A percentile compares a stretch with the other conserved stretches of the same genome.
These are phyloP conservation scores for Talaromyces sp. DNA, from an alignment of 2,329 filamentous ascomycete species.

Conservation along the genomic window DNA sequence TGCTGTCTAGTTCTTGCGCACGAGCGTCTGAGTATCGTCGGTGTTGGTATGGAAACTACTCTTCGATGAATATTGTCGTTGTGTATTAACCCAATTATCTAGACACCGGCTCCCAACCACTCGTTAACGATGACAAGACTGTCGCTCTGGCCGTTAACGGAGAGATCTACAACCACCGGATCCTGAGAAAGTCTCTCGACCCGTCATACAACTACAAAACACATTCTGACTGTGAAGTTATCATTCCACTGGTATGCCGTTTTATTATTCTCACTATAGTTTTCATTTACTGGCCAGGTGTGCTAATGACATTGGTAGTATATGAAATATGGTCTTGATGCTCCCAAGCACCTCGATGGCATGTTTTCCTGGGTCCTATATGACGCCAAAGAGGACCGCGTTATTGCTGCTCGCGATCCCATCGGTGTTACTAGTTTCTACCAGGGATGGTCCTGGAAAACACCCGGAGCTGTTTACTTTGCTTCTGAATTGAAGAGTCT, in stretches of 20 bases:
- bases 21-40: constrained; percentile 95
- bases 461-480: constrained; percentile 85
- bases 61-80: background rate
- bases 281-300: background rate
- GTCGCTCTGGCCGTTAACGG: constrained; percentile 96
- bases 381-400: constrained; percentile 89
- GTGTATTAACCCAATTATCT: constrained; percentile 10
- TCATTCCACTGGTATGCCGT: constrained; percentile 79
- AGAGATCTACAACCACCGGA: constrained; percentile 99
- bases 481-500: constrained; percentile 95
- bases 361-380: constrained; percentile 99
- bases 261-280: constrained; percentile 9
- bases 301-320: constrained; percentile 56
- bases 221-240: constrained; percentile 96
- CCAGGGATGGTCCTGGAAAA: constrained; percentile 81
- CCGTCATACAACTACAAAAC: constrained; percentile 94
- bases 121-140: constrained; percentile 83
- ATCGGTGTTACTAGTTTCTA: constrained; percentile 98
- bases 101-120: constrained; percentile 93
- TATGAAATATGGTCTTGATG: constrained; percentile 83
- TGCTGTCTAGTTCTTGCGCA: constrained; percentile 73
- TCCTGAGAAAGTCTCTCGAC: constrained; percentile 82
- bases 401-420: constrained; percentile 89
- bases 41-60: constrained; percentile 65
- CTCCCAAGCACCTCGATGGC: constrained; percentile 89